phyloP scores from a whole-genome alignment of 2,329 filamentous ascomycete genomes.

The Colletotrichum sp. region DNA sequence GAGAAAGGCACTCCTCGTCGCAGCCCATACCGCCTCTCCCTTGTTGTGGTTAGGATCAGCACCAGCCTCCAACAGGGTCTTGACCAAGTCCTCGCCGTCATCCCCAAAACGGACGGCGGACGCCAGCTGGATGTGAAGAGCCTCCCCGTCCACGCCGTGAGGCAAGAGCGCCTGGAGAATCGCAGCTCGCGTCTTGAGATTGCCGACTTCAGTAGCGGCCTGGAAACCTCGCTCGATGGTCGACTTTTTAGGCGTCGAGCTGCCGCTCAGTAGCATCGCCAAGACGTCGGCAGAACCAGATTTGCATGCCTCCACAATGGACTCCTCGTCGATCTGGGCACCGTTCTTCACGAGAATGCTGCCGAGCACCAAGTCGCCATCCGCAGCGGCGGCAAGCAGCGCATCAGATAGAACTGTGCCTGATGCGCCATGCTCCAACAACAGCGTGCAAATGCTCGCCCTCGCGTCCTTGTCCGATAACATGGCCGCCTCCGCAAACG shows the following conservation, averaged over 20 bases:
- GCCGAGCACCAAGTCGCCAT: slow-evolving; percentile 58
- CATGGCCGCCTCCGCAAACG: slow-evolving; percentile 48
- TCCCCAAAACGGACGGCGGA: slow-evolving; percentile 58
- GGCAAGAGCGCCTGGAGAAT: slow-evolving; percentile 58
- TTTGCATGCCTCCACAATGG: slow-evolving; percentile 59
- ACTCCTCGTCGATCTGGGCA: slow-evolving; percentile 57
- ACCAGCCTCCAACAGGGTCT: slow-evolving; percentile 47
- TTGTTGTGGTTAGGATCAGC: slow-evolving; percentile 61
- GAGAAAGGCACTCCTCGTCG: slow-evolving; percentile 56
- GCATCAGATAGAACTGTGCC: slow-evolving; percentile 52
- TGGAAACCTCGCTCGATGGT: slow-evolving; percentile 59
- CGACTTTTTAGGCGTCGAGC: slow-evolving; percentile 39
- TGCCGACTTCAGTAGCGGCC: slow-evolving; percentile 57
- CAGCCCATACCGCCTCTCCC: slow-evolving; percentile 61
- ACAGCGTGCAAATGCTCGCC: slow-evolving; percentile 46
- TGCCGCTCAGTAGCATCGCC: slow-evolving; percentile 51
- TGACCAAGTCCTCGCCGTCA: slow-evolving; percentile 52
- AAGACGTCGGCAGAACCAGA: slow-evolving; percentile 56
- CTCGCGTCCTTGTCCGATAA: slow-evolving; percentile 44
- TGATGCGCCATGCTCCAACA: slow-evolving; percentile 52
- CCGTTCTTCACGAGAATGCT: slow-evolving; percentile 56
- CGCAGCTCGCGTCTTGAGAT: slow-evolving; percentile 52
- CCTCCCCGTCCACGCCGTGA: slow-evolving; percentile 54
- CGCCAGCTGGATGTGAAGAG: slow-evolving; percentile 57
- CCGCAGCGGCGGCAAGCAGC: slow-evolving; percentile 54